Percentiles rank a stretch among this genome's conserved stretches.
These are phyloP conservation scores for Leptosphaerulina australis DNA, from an alignment of 2,329 filamentous ascomycete genomes.

Conservation along the genomic window DNA sequence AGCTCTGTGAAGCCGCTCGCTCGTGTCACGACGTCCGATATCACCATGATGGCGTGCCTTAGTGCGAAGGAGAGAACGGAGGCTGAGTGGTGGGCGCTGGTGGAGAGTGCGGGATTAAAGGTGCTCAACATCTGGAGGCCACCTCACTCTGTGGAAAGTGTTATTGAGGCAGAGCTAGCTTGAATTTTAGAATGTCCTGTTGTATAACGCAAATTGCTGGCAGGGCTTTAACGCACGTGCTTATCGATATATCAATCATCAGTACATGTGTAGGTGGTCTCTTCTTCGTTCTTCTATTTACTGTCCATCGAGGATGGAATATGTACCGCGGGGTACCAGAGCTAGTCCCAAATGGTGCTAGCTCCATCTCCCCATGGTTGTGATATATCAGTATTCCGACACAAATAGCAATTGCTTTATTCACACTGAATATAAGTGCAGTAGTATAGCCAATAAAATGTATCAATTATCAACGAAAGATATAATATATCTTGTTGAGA, in stretches of 20 bases:
- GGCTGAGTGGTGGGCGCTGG: slow-evolving; percentile 43
- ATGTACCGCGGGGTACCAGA: too few species aligned
- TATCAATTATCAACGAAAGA: too few species aligned
- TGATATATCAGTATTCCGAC: too few species aligned
- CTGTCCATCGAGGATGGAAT: too few species aligned
- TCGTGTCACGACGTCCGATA: slow-evolving; percentile 38
- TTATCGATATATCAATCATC: too few species aligned
- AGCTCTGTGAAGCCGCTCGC: slow-evolving; percentile 44
- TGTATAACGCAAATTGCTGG: background rate
- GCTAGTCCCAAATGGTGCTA: too few species aligned
- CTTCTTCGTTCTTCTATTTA: too few species aligned
- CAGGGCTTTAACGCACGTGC: too few species aligned
- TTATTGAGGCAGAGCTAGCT: slow-evolving; percentile 17
- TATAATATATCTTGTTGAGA: too few species aligned
- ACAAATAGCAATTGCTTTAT: slow-evolving; percentile 4
- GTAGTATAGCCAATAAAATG: background rate
- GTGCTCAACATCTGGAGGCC: slow-evolving; percentile 17
- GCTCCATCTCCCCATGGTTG: too few species aligned
- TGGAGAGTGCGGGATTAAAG: slow-evolving; percentile 22
- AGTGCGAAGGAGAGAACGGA: slow-evolving; percentile 48
- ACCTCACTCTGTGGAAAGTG: slow-evolving; percentile 18
- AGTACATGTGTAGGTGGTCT: too few species aligned
- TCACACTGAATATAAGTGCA: background rate
- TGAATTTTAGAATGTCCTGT: slow-evolving; percentile 1
- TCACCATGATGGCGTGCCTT: slow-evolving; percentile 49